phyloP scores from a whole-genome alignment of 1,139 yeast species.

The Suhomyces atakaporum region DNA sequence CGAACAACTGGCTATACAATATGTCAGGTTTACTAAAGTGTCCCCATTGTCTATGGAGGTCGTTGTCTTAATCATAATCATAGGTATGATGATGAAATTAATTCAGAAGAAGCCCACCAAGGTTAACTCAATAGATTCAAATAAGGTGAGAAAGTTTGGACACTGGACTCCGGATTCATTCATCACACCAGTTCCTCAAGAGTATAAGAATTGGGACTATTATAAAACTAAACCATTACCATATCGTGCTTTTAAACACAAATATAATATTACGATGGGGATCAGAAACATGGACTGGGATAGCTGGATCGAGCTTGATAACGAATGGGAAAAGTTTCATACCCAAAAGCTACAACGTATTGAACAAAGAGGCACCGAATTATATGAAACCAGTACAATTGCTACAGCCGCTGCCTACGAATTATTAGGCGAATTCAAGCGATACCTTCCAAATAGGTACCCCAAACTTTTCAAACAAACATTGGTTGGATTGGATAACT shows the following conservation, averaged over 20 bases:
- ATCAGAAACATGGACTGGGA: slow-evolving; percentile 59
- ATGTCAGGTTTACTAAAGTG: slow-evolving; percentile 1
- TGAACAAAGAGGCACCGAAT: slow-evolving; percentile 44
- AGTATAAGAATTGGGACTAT: slow-evolving; percentile 53
- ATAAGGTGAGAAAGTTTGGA: slow-evolving; percentile 42
- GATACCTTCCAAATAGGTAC: slow-evolving; percentile 57
- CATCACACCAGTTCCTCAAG: slow-evolving; percentile 50
- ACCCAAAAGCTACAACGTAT: slow-evolving; percentile 52
- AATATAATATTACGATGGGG: slow-evolving; percentile 63
- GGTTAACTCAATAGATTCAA: slow-evolving; percentile 5
- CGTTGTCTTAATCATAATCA: slow-evolving; percentile 4
- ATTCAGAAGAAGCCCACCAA: slow-evolving; percentile 1
- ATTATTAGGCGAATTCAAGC: slow-evolving; percentile 52
- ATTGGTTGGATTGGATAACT: slow-evolving; percentile 48
- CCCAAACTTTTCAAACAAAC: slow-evolving; percentile 55
- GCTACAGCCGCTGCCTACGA: slow-evolving; percentile 62
- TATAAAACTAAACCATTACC: slow-evolving; percentile 56
- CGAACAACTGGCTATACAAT: background rate
- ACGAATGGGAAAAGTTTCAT: slow-evolving; percentile 61
- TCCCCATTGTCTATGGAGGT: slow-evolving; percentile 8
- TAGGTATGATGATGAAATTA: slow-evolving; percentile 1
- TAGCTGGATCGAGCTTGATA: slow-evolving; percentile 66
- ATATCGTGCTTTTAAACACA: slow-evolving; percentile 63
- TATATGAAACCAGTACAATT: slow-evolving; percentile 53
- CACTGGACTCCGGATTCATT: slow-evolving; percentile 56